Evolutionary conservation across 805 yeast genomes (phyloP).

Genomic region (Hanseniaspora clermontiae): DNA sequence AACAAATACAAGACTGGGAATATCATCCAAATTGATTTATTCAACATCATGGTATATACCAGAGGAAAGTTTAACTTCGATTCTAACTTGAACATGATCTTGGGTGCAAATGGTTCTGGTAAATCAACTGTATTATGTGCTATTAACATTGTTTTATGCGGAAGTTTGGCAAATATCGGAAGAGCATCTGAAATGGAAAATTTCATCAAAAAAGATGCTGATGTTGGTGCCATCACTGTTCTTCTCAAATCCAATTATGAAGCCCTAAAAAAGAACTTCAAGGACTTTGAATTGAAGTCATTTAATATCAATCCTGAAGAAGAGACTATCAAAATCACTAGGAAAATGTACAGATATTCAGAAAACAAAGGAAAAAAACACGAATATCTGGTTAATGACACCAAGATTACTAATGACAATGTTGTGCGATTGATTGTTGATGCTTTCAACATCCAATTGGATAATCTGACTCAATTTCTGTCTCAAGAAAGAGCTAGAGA

Average conservation of each 20-base stretch:
- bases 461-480: slow-evolving; percentile 82
- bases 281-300: slow-evolving; percentile 7
- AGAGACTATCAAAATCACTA: slow-evolving; percentile 28
- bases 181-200: slow-evolving; percentile 47
- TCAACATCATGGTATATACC: slow-evolving; percentile 36
- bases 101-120: slow-evolving; percentile 96
- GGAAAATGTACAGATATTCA: slow-evolving; percentile 24
- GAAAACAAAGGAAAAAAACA: slow-evolving; percentile 34
- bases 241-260: slow-evolving; percentile 31
- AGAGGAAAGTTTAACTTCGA: slow-evolving; percentile 45
- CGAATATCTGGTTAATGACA: slow-evolving; percentile 40
- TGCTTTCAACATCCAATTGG: slow-evolving; percentile 63
- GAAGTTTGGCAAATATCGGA: slow-evolving; percentile 61
- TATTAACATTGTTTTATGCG: slow-evolving; percentile 76
- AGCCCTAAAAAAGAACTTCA: neutral
- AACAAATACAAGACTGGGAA: slow-evolving; percentile 32
- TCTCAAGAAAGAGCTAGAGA: slow-evolving; percentile 94
- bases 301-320: slow-evolving; percentile 18
- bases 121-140: slow-evolving; percentile 90
- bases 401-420: slow-evolving; percentile 29
- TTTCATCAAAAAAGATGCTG: slow-evolving; percentile 60
- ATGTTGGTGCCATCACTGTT: slow-evolving; percentile 37
- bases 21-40: slow-evolving; percentile 39
- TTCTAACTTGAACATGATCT: slow-evolving; percentile 77
- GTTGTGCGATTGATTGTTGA: slow-evolving; percentile 36